Base-by-base conservation (phyloP, 2,329 filamentous ascomycete species). In the Fusarium sp. region DNA sequence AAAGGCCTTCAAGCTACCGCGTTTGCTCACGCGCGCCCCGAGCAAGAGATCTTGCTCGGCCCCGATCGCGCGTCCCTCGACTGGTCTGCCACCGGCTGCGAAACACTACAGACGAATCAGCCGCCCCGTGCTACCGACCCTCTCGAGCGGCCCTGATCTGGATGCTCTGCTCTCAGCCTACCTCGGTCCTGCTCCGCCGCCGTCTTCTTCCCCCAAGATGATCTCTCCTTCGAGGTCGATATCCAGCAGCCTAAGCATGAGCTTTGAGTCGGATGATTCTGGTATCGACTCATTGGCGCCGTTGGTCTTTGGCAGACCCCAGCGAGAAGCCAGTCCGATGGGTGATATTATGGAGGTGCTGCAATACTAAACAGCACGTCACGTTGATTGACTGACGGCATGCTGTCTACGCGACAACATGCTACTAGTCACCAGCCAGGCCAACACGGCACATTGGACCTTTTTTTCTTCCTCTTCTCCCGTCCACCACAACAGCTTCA, bases 341-440 rank as follows among this genome's bases (percentile, higher is more conserved):
- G 64, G 64, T 4, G 64, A 67, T 25, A 67, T 67, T 2, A 63
- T 67, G 36, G 64, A 67, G 35, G 64, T 67, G 37, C 32, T 67
- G 15, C 49, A 57, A 1, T 67, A 52, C 38, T 65, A 45, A 64
- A 29, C 13, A 35, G n/a, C 32, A 11, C 7, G 4, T 19, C 32
- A 11, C 7, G 4, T 19, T 19, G 19, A 4, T 35, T 32, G 29
- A 13, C 29, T 44, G 37, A 36, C 14, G 29, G 23, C 36, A 19
- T 19, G 14, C 17, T 10, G 10, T 10, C 9, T 21, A 37, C 17
- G 36, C 17, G 17, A 37, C 36, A 37, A 48, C 23, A 19, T 27
- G 35, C 14, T 17, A 39, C 19, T n/a, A n/a, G n/a, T 11, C 27
- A 11, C 39, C 31, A 10, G 53, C 42, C 49, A 37, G 8, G 53